A percentile compares a stretch with the other conserved stretches of the same genome.
phyloP scores from a whole-genome alignment of 108 stramenopile genomes.

The Nitzschia sp. region DNA sequence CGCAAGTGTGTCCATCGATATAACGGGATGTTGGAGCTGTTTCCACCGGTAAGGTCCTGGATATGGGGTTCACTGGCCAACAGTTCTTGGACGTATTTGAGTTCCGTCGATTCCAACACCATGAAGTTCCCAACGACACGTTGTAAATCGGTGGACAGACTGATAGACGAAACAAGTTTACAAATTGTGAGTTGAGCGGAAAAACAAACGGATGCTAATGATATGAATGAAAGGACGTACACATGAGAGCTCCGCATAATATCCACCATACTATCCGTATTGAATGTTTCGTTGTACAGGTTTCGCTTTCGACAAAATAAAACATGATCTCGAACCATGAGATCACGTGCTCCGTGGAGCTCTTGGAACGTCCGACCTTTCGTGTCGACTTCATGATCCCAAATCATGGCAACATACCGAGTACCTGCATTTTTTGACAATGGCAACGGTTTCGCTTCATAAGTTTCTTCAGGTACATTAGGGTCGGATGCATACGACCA shows the following conservation, averaged over 20 bases:
- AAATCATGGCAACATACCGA: conserved; percentile 70
- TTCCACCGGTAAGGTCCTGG: conserved; percentile 52
- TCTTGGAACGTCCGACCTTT: conserved; percentile 52
- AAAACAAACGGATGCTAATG: not conserved
- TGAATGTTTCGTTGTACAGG: conserved; percentile 85
- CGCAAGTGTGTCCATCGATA: conserved; percentile 87
- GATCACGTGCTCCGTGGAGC: conserved; percentile 64
- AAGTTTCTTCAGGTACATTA: conserved; percentile 41
- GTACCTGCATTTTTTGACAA: conserved; percentile 79
- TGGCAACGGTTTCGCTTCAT: conserved; percentile 69
- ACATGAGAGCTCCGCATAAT: conserved; percentile 74
- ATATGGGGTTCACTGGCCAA: conserved; percentile 70
- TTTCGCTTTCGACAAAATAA: conserved; percentile 84
- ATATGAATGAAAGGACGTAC: conserved; percentile 64
- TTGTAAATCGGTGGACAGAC: conserved; percentile 73
- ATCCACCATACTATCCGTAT: conserved; percentile 83
- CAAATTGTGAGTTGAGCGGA: conserved; percentile 11
- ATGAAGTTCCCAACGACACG: conserved; percentile 74
- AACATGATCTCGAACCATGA: conserved; percentile 77
- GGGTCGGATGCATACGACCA: conserved; percentile 1
- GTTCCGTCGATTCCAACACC: conserved; percentile 68
- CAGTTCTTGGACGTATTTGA: conserved; percentile 62
- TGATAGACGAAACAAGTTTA: conserved; percentile 7
- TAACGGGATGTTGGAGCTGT: conserved; percentile 54
- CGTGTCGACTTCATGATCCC: conserved; percentile 57